A percentile compares a stretch with the other conserved stretches of the same genome.
phyloP scores from a whole-genome alignment of 2,329 filamentous ascomycete genomes.

The Aspergillus sp. region DNA sequence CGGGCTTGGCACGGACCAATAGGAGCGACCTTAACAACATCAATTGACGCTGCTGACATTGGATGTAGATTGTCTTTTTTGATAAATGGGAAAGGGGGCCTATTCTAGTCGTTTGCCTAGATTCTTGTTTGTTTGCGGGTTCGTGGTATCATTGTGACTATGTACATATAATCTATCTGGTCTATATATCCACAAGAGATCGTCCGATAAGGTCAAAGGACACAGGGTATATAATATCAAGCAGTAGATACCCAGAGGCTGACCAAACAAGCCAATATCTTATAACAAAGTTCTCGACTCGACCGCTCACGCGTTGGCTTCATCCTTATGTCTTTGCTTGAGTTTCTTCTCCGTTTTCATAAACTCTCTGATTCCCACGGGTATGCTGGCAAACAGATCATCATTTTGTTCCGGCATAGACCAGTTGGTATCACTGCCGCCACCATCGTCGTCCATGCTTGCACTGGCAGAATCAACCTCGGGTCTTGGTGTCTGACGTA shows the following conservation, averaged over 20 bases:
- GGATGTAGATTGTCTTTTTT: too few relatives aligned
- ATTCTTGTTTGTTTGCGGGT: too few relatives aligned
- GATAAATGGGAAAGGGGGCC: too few relatives aligned
- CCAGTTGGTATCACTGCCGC: slow-evolving; percentile 70
- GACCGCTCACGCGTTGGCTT: slow-evolving; percentile 20
- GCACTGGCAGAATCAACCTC: slow-evolving; percentile 47
- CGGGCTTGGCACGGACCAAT: too few relatives aligned
- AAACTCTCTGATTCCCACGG: slow-evolving; percentile 90
- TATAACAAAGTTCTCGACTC: not conserved
- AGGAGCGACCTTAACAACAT: too few relatives aligned
- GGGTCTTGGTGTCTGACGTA: slow-evolving; percentile 27
- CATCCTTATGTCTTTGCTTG: slow-evolving; percentile 65
- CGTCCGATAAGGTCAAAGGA: not conserved
- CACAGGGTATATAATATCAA: slow-evolving; percentile 1
- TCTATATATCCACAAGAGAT: too few relatives aligned
- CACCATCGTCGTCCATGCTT: slow-evolving; percentile 77
- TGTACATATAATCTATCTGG: slow-evolving; percentile 10
- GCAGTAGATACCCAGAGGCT: not conserved
- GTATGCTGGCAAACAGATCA: slow-evolving; percentile 73
- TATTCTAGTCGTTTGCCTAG: too few relatives aligned
- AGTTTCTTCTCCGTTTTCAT: slow-evolving; percentile 95
- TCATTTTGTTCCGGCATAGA: slow-evolving; percentile 39
- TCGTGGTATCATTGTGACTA: slow-evolving; percentile 4
- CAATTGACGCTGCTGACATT: too few relatives aligned
- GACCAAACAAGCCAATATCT: not conserved